Base-by-base conservation (phyloP, 108 stramenopile species). In the Cyclotella baltica region DNA sequence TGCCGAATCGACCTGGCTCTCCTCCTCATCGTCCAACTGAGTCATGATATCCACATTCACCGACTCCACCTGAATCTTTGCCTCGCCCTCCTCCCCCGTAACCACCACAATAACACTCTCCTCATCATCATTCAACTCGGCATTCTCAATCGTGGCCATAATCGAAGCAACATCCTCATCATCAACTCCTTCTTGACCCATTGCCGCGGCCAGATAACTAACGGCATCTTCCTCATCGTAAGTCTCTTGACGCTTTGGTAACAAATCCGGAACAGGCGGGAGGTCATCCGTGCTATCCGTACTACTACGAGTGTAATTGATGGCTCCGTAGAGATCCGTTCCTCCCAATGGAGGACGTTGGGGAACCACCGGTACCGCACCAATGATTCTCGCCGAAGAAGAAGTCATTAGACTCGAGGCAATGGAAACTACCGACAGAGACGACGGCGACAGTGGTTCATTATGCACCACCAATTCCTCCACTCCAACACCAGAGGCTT, bases 181-280 rank as follows among this genome's bases (percentile, higher is more conserved):
- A 20, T 29, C 31, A 9, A 52, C 34, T 22, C 3, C 27, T 62
- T n/a, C 55, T 10, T 56, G 2, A n/a, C 22, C 55, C 72, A 81
- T 81, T 15, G 80, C 80, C 33, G 72, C 69, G 27, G 80, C 80
- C 61, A 81, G 66, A 34, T 57, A 70, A 64, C 80, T 81, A 18
- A 81, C 61, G 1, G 67, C 69, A 53, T 81, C 80, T 11, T 81
- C 73, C 5, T 81, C 73, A 23, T 29, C 13, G 37, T 23, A 50
- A 40, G 4, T 20, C 1, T 31, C 25, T 62, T 1, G 13, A 28
- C 5, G 46, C 59, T n/a, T 29, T 8, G 33, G 51, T 28, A 25
- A 29, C 20, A 36, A 61, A 57, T 33, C 11, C 65, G 72, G 72
- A n/a, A 72, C 59, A 23, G 79, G 79, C 38, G 72, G 25, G 16